Evolutionary conservation across 2,329 filamentous ascomycete species (phyloP), one percentile per base, ranked within the genome.

Genomic region (Epichloe uncinata): DNA sequence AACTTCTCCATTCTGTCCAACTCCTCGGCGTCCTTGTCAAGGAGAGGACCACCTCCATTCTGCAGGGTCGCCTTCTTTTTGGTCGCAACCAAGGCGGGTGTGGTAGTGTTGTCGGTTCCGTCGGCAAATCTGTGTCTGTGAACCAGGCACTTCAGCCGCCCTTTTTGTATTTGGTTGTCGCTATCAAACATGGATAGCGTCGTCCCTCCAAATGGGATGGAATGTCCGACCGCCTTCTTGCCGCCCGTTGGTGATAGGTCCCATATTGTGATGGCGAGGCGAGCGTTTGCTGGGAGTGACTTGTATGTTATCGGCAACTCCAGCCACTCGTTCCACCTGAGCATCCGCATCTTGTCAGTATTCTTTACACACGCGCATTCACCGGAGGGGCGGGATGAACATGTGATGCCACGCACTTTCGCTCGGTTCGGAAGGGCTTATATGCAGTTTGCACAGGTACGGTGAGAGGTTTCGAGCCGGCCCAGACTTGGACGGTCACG

Each of bases 281-380:
- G 85, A 2, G 90, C 82, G 59, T 88, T 87, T 42, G 83, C 72
- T 0, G 93, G 90, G 1, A 95, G 77, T 52, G 85, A 84, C 54
- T 86, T 83, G 66, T 96, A 93, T 4, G 82, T 78, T 53, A 97
- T 81, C 0, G 93, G 91, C 38, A 98, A 72, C 34, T 84, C 81
- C 30, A 98, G 78, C 93, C 94, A 98, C 70, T 97, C 91, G 63
- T 95, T 95, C 93, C 93, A 96, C 62, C 81, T 82, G 52, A 61
- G 43, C 15, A 18, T 20, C 11, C 5, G 5, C 3, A 6, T 2
- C 8, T 37, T 43, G n/a, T 20, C 13, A 47, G 46, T 33, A 47
- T 13, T 35, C 15, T 20, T 45, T 37, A 36, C 18, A 6, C 20
- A 36, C 2, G 34, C 4, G 15, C 16, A 16, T 22, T 36, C n/a